Conservation (phyloP, 1,284 basidiomycete genomes). For the Malassezia pachydermatis region DNA sequence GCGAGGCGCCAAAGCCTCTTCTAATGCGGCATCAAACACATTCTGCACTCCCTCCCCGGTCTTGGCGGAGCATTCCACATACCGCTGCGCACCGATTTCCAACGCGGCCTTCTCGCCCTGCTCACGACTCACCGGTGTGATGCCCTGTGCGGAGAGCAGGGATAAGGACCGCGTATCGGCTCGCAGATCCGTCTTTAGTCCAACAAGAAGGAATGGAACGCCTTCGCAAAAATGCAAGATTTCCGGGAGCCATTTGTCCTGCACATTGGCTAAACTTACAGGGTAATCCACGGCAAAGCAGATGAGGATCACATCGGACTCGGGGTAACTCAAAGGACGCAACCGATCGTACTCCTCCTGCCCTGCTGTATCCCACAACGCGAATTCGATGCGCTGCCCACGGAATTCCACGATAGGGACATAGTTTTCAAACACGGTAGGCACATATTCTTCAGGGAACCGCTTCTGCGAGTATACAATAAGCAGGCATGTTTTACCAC, state of each 20-base stretch:
- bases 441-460: constrained; percentile 95
- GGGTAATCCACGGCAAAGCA: constrained; percentile 96
- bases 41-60: constrained; percentile 77
- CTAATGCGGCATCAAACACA: constrained; percentile 80
- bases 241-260: constrained; percentile 89
- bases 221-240: constrained; percentile 93
- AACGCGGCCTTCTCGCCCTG: constrained; percentile 58
- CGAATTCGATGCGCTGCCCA: constrained; percentile 80
- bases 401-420: constrained; percentile 81
- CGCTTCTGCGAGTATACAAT: constrained; percentile 86
- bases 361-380: constrained; percentile 95
- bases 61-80: constrained; percentile 90
- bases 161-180: constrained; percentile 73
- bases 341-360: constrained; percentile 96
- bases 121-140: constrained; percentile 66
- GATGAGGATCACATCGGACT: constrained; percentile 90
- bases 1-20: constrained; percentile 56
- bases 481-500: constrained; percentile 63
- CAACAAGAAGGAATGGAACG: constrained; percentile 83
- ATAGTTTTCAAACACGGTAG: constrained; percentile 90
- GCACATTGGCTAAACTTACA: constrained; percentile 83
- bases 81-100: constrained; percentile 81
- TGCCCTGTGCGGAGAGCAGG: constrained; percentile 87
- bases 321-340: constrained; percentile 85
- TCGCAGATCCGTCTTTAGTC: constrained; percentile 74